Base-by-base conservation (phyloP, 805 yeast species). In the Cyberlindnera petersonii region DNA sequence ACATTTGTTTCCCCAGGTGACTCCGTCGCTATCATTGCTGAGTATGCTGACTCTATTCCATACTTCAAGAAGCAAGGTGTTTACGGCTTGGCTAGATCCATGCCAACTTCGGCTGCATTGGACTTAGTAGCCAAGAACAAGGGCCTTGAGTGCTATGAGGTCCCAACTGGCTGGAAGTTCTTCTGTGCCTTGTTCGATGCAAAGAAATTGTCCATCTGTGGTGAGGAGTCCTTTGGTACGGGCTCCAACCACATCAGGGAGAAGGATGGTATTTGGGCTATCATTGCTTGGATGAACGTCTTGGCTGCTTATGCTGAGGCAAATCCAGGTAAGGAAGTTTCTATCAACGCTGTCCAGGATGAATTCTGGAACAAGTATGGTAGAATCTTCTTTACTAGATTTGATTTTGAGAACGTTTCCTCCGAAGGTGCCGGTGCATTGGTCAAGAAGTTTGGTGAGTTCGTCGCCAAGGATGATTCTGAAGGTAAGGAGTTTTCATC, bases 121-220 rank as follows among this genome's bases (percentile, higher is more conserved):
- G 98, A 91, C 56, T 72, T 83, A 42, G 98, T 93, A 18, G 98
- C 96, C 22, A 75, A 77, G 59, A 70, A 71, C 43, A 79, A 86
- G 63, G 82, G 82, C 23, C 66, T 91, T 49, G 66, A 80, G 35
- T 69, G 81, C 46, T 91, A 91, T 64, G 98, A 93, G 65, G 98
- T 93, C 6, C 98, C 98, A 39, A 91, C 98, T 15, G 98, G 98
- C 24, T 91, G 98, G 98, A 91, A 91, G 66, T 91, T 91, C 61
- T 91, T 91, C 75, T 89, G 98, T 66, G 91, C 95, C 5, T 68
- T 91, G 49, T 91, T 91, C 56, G 98, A 91, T 60, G 89, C 95
- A 27, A 78, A 86, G 56, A 89, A 88, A 66, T 74, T 91, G 53
- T 85, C 96, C 43, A 91, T 91, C 58, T 91, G 98, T 66, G 98